Evolutionary conservation across 257 asterid genomes (phyloP).

Genomic region (Primulina huaijiensis): DNA sequence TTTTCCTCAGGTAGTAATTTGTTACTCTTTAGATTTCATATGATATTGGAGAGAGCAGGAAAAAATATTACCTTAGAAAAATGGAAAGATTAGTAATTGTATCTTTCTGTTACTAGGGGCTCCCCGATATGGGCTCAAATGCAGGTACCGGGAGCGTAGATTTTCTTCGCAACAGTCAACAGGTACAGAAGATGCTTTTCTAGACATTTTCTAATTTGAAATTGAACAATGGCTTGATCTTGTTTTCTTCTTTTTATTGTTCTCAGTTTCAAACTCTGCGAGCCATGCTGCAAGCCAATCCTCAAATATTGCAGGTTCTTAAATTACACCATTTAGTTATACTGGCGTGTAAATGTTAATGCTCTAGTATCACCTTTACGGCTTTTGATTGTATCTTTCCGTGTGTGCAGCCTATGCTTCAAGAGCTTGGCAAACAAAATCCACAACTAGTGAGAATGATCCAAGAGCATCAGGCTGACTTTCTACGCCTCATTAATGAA

Average conservation of each 20-base stretch:
- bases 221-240: slow-evolving; percentile 6
- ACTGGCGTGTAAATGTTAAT: not conserved
- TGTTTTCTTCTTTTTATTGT: slow-evolving; percentile 1
- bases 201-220: slow-evolving; percentile 2
- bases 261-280: slow-evolving; percentile 66
- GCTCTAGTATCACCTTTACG: not conserved
- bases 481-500: slow-evolving; percentile 47
- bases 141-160: slow-evolving; percentile 72
- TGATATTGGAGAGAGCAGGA: slow-evolving; percentile 4
- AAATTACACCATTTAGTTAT: not conserved
- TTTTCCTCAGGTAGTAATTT: slow-evolving; percentile 66
- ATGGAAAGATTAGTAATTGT: not conserved
- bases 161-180: slow-evolving; percentile 81
- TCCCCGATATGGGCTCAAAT: slow-evolving; percentile 64
- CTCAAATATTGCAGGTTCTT: slow-evolving; percentile 83
- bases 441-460: slow-evolving; percentile 48
- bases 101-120: slow-evolving; percentile 53
- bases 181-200: slow-evolving; percentile 43
- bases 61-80: not conserved
- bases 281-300: slow-evolving; percentile 88
- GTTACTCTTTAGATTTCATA: not conserved
- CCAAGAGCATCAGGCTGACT: slow-evolving; percentile 57
- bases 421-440: slow-evolving; percentile 55
- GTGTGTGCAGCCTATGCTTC: slow-evolving; percentile 50
- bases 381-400: slow-evolving; percentile 3